Conservation (phyloP, 176 grass and related monocot genomes). For the Luzula sylvatica region DNA sequence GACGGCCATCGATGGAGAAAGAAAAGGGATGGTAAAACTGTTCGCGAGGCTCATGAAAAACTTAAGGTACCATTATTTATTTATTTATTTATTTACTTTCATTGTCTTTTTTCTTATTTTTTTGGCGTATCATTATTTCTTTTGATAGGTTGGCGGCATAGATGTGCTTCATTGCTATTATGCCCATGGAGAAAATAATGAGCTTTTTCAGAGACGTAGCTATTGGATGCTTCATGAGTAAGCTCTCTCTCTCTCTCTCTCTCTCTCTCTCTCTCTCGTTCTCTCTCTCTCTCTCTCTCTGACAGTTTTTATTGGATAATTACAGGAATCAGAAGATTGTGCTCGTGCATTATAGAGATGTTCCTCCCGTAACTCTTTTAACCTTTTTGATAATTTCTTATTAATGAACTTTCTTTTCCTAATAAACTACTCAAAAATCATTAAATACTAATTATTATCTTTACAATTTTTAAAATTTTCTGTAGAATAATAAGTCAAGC, state of each 20-base stretch:
- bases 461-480: background rate
- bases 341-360: slow-evolving; percentile 36
- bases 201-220: slow-evolving; percentile 77
- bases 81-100: background rate
- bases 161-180: slow-evolving; percentile 94
- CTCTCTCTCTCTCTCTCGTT: background rate
- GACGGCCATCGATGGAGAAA: slow-evolving; percentile 75
- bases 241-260: slow-evolving; percentile 1
- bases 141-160: slow-evolving; percentile 55
- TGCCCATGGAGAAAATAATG: slow-evolving; percentile 82
- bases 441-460: background rate
- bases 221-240: slow-evolving; percentile 91
- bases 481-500: slow-evolving; percentile 10
- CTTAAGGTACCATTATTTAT: slow-evolving; percentile 37
- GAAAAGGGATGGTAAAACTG: slow-evolving; percentile 70
- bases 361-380: slow-evolving; percentile 1
- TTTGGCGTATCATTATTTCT: slow-evolving; percentile 6
- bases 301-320: background rate
- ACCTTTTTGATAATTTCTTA: background rate
- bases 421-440: background rate
- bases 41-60: slow-evolving; percentile 75
- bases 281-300: background rate
- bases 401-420: too few relatives aligned
- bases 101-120: background rate
- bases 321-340: slow-evolving; percentile 38